Base-by-base conservation (phyloP, 225 moss, liverwort and hornwort species). In the Marchantia paleacea region DNA sequence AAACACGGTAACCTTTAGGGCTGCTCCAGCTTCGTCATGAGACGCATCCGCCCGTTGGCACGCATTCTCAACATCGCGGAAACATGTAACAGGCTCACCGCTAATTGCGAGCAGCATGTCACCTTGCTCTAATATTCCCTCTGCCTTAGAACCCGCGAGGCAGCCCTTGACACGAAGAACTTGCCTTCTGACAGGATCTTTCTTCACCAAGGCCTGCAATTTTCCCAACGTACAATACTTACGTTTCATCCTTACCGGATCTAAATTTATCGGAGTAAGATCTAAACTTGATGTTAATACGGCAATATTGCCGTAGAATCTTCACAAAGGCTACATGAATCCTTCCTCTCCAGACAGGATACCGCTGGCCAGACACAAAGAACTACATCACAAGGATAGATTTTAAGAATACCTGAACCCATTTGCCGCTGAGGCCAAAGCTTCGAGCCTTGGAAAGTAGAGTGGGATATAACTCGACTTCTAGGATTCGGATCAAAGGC, bases 101-200 rank as follows among this genome's bases (percentile, higher is more conserved):
- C 89, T 89, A 15, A 96, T 91, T 52, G 94, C 94, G 51, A 96
- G 74, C 79, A 96, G 72, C 96, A 96, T 96, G 47, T 96, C 96
- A 22, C 96, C 94, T 83, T 96, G 92, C 61, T 96, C 94, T 18
- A 96, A 65, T 10, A 91, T 85, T 47, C 89, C 86, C 18, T 92
- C 80, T 6, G 89, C 92, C 28, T 85, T 83, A 7, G 96, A 96
- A 16, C 94, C 94, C 53, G 96, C 96, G 19, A 92, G 85, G 55
- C 96, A 96, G 2, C 92, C 92, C 78, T 96, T 96, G 29, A 96
- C 90, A 51, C 96, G 90, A n/a, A 96, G 26, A 11, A 96, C 96
- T 39, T 94, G 96, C 50, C 96, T 91, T 50, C 92, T 83, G 0
- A 90, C 80, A 10, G 88, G 57, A 82, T 96, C 94, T 69, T 94